Base-by-base conservation (phyloP, 768 basidiomycete genomes). In the Suillus fuscotomentosus region DNA sequence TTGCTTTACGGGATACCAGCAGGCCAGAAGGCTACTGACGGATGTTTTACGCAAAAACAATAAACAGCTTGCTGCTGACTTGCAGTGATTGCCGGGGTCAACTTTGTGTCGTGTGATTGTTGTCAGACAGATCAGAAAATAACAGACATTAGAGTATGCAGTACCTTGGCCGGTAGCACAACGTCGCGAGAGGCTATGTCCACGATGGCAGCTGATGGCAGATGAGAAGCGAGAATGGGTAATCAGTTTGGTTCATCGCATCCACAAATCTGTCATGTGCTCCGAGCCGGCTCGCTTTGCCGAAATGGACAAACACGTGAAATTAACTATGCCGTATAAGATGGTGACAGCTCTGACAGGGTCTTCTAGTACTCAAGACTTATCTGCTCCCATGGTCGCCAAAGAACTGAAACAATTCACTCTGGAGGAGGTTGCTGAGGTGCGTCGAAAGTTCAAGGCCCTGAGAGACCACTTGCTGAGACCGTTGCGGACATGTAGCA, bases 391-490 rank as follows among this genome's bases (percentile, higher is more conserved):
- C 53, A 76, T 79, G 78, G 63, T 72, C 41, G 54, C 70, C 50
- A 76, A 72, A 36, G 64, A 80, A 48, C 69, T 81, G 54, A 84
- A 82, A 70, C 74, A 81, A 51, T 80, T 84, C 71, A 81, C 84
- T 7, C 74, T 81, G n/a, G 86, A 88, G 65, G 87, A 88, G 68
- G 86, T 89, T 45, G 80, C 81, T 27, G 79, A 84, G 77, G 86
- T 83, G 38, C 60, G 81, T 69, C 24, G 7, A 50, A 14, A 38
- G 15, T 61, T 13, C 48, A 20, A 50, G 41, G 56, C 43, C 39
- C 43, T 14, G 22, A 54, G 43, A 38, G 1, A 31, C 3, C 31
- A 34, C 38, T 54, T 41, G 17, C 39, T 59, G 24, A 59, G 39
- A 27, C 38, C 15, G 3, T 39, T 9, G 24, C 15, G 39, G 56